Base-by-base conservation (phyloP, 2,329 filamentous ascomycete species). In the Alternaria viburni region DNA sequence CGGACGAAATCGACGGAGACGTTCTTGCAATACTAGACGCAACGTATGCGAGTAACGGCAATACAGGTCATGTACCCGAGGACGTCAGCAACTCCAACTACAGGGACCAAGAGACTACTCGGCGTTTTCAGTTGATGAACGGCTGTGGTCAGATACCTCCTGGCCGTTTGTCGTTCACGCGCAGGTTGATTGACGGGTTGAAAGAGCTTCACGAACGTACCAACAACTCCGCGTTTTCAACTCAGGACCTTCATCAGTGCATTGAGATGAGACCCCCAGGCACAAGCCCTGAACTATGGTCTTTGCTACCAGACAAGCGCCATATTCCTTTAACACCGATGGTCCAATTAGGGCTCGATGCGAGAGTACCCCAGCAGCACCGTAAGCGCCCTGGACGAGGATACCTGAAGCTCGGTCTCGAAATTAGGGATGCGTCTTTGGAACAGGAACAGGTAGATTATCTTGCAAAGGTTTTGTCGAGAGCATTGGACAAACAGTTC, bases 71-170 rank as follows among this genome's bases (percentile, higher is more conserved):
- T 19, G 19, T 45, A 10, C 13, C 43, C 17, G 11, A 17, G 0
- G 15, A 41, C 2, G 11, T 2, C 4, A 5, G 19, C 43, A 1
- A 21, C 11, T 15, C 43, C 0, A 4, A 12, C 0, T 0, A 45
- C 6, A 21, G 0, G 6, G 12, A 13, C 1, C 3, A 7, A 0
- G 12, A 2, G 0, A 7, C 11, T 19, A 0, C 17, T 2, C 21
- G 43, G 12, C 11, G 6, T 1, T 45, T 45, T 2, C 9, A 41
- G 36, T 17, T 41, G 36, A 41, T 41, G 6, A 41, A 0, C n/a
- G 17, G 4, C n/a, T 11, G 36, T 17, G 11, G 13, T 0, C 0
- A 3, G 0, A 0, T 0, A 2, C 4, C 11, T 15, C 43, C 17
- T 13, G 6, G 43, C 11, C 3, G 1, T 6, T 10, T 4, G 3